phyloP scores from a whole-genome alignment of 257 asterid species.

The Eucommia ulmoides region DNA sequence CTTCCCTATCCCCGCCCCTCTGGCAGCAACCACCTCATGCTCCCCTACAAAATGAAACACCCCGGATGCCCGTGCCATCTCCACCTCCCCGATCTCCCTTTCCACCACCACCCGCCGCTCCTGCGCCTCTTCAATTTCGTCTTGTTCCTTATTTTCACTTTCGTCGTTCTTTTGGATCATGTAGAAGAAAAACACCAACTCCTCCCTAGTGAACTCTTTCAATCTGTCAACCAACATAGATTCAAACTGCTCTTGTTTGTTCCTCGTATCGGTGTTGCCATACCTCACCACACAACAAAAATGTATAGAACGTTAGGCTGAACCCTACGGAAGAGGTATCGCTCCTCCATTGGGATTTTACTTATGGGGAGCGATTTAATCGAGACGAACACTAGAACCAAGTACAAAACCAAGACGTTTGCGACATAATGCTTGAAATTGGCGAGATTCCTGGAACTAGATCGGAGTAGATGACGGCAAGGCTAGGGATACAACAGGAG shows the following conservation, averaged over 20 bases:
- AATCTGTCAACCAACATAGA: slow-evolving; percentile 23
- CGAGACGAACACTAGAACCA: slow-evolving; percentile 39
- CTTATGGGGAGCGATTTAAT: slow-evolving; percentile 40
- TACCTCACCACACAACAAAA: slow-evolving; percentile 48
- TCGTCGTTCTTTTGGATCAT: neutral
- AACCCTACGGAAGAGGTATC: slow-evolving; percentile 42
- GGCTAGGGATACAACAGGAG: slow-evolving; percentile 27
- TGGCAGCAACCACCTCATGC: slow-evolving; percentile 39
- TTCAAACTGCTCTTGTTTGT: slow-evolving; percentile 32
- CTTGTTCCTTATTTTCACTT: neutral
- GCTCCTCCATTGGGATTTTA: slow-evolving; percentile 34
- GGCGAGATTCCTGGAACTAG: slow-evolving; percentile 64
- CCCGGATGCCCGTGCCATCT: slow-evolving; percentile 25
- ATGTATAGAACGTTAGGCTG: slow-evolving; percentile 27
- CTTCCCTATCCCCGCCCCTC: slow-evolving; percentile 30
- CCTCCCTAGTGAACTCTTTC: slow-evolving; percentile 19
- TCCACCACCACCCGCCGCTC: neutral
- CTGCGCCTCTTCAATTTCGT: neutral
- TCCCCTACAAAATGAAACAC: slow-evolving; percentile 61
- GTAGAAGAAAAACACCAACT: neutral
- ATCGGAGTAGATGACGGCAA: slow-evolving; percentile 49
- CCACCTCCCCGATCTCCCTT: slow-evolving; percentile 23
- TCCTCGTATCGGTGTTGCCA: slow-evolving; percentile 38
- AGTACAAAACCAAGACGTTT: slow-evolving; percentile 41
- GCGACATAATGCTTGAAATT: slow-evolving; percentile 44